Conservation (phyloP, 768 basidiomycete species). For the Inosperma sp. region DNA sequence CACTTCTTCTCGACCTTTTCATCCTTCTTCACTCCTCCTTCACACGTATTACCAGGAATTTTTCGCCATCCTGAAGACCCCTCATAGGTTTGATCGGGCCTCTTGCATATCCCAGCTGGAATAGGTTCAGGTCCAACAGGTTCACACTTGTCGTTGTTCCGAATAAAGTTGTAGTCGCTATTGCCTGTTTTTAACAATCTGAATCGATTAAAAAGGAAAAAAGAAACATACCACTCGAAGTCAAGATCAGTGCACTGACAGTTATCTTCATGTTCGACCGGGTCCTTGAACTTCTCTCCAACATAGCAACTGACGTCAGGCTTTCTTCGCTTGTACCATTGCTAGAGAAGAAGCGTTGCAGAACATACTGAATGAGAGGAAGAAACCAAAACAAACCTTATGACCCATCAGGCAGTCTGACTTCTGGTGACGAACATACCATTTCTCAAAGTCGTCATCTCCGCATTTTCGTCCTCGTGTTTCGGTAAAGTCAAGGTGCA, state of each 20-base stretch:
- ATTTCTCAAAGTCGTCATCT: constrained; percentile 65
- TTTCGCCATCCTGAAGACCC: constrained; percentile 91
- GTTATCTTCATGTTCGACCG: constrained; percentile 73
- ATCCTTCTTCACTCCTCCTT: constrained; percentile 68
- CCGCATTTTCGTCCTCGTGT: constrained; percentile 66
- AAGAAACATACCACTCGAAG: constrained; percentile 74
- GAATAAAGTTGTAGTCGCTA: constrained; percentile 89
- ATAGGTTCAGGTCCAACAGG: constrained; percentile 86
- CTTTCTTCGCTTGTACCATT: constrained; percentile 92
- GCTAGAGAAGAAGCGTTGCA: constrained; percentile 41
- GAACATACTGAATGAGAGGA: no score
- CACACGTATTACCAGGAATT: constrained; percentile 91
- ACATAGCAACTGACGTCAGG: constrained; percentile 82
- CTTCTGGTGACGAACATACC: not conserved
- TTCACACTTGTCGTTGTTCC: constrained; percentile 68
- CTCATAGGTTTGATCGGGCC: constrained; percentile 56
- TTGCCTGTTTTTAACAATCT: not conserved
- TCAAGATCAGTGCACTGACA: constrained; percentile 85
- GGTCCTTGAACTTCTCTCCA: constrained; percentile 84
- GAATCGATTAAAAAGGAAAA: not conserved
- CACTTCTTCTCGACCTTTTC: constrained; percentile 68
- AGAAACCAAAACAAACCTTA: not conserved
- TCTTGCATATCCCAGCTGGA: constrained; percentile 65
- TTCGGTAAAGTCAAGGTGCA: constrained; percentile 80
- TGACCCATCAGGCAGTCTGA: constrained; percentile 10